A percentile compares a stretch with the other conserved stretches of the same genome.
These are phyloP conservation scores for Fagopyrum esculentum DNA, from an alignment of 148 eudicot species.

Conservation along the genomic window DNA sequence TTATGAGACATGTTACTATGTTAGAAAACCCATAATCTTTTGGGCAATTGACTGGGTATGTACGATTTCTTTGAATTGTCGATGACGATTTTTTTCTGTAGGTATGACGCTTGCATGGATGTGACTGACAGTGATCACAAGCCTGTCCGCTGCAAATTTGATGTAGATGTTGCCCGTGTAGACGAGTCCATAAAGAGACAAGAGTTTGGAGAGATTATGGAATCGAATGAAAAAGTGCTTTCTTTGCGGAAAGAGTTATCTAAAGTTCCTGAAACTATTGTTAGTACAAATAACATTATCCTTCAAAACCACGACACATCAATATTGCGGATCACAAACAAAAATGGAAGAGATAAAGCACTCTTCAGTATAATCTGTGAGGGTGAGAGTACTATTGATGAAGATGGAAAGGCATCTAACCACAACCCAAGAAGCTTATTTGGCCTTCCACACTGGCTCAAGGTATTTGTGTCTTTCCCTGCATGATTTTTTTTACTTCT, in stretches of 20 bases:
- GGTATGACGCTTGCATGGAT: conserved; percentile 99
- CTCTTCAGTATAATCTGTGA: conserved; percentile 62
- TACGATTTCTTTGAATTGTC: conserved; percentile 7
- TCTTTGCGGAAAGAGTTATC: conserved; percentile 40
- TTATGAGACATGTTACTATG: background rate
- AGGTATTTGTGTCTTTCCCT: conserved; percentile 39
- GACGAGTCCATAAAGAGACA: conserved; percentile 85
- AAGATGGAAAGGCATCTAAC: conserved; percentile 58
- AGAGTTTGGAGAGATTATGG: conserved; percentile 72
- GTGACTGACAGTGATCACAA: conserved; percentile 99
- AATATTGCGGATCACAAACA: conserved; percentile 73
- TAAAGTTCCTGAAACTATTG: conserved; percentile 73
- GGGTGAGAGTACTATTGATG: conserved; percentile 62
- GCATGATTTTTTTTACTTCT: conserved; percentile 7
- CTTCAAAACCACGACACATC: conserved; percentile 77
- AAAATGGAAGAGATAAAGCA: conserved; percentile 49
- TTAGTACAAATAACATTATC: conserved; percentile 89
- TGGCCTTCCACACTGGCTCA: conserved; percentile 94
- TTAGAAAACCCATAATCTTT: background rate
- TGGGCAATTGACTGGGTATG: background rate
- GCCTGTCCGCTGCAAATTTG: conserved; percentile 85
- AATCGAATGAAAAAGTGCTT: conserved; percentile 47
- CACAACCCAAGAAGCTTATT: conserved; percentile 79
- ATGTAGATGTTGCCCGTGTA: conserved; percentile 74
- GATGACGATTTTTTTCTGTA: conserved; percentile 16